phyloP scores from a whole-genome alignment of 2,329 filamentous ascomycete species.

The Trichoderma hamatum region DNA sequence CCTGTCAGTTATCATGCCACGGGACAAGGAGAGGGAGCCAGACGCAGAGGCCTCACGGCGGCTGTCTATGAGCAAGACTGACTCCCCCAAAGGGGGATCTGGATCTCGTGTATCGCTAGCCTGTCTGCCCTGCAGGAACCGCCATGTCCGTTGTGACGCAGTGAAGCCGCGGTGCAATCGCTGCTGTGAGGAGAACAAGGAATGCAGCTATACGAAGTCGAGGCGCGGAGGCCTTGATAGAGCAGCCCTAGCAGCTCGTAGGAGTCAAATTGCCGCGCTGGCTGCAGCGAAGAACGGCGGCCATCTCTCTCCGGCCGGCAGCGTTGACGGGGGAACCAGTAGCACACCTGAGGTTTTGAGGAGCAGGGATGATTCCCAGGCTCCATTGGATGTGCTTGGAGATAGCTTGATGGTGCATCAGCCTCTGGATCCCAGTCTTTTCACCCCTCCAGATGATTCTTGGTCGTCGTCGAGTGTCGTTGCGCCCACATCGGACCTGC shows the following conservation, averaged over 20 bases:
- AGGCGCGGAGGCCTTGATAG: conserved; percentile 49
- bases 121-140: conserved; percentile 54
- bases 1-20: background rate
- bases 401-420: background rate
- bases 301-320: background rate
- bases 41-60: background rate
- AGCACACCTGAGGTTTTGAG: background rate
- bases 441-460: conserved; percentile 18
- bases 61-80: background rate
- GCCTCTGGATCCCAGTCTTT: conserved; percentile 10
- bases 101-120: conserved; percentile 42
- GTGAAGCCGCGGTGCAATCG: conserved; percentile 50
- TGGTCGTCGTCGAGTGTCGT: background rate
- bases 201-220: conserved; percentile 56
- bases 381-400: background rate
- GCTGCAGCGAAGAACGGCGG: background rate
- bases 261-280: conserved; percentile 33
- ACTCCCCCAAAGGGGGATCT: background rate
- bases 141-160: conserved; percentile 58
- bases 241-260: conserved; percentile 35
- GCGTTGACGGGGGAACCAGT: background rate
- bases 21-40: background rate
- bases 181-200: conserved; percentile 47
- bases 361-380: background rate
- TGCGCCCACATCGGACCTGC: conserved; percentile 4